Evolutionary conservation across 306 rosid genomes (phyloP), one percentile per base, ranked within the genome.

Genomic region (Acacia crassicarpa): DNA sequence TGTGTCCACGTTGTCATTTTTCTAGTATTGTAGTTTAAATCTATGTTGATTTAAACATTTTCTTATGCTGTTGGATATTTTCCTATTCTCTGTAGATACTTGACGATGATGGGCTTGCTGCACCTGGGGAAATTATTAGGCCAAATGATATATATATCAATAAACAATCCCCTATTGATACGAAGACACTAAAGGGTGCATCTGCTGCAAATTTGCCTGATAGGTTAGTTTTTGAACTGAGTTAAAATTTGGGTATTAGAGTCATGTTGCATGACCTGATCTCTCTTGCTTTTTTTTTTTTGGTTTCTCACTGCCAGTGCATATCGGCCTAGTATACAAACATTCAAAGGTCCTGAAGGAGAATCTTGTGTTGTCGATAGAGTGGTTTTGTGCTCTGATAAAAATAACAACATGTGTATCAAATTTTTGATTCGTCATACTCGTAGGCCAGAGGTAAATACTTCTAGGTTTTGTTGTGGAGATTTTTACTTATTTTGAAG

Each of bases 71-170:
- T 49, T 70, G 35, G 61, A 23, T 81, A 32, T 80, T 76, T 40
- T 84, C 63, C 61, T 76, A 78, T 74, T 78, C 69, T 61, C 71
- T 82, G 49, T 82, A 94, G 97, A 83, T 90, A 78, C 89, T 93
- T 81, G 99, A 95, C 82, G 94, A 93, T 45, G 99, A 95, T 80
- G 99, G 99, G 51, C 78, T 95, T 84, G 98, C 99, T 79, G 89
- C 98, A 27, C 99, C 97, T 41, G 98, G 99, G 41, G 99, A 92
- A 90, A 92, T 87, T 80, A 84, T 95, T 75, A 85, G 86, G 84
- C 76, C 90, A 71, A 80, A 77, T 51, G 97, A 93, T 83, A 84
- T 95, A 61, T 91, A 84, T 75, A 70, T 95, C 79, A 91, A 93
- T 76, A 93, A 89, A 82, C 90, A 91, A 85, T 81, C 92, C 54